These are phyloP conservation scores for Tuber magnatum DNA, from an alignment of 495 filamentous ascomycete species.

Conservation along the genomic window DNA sequence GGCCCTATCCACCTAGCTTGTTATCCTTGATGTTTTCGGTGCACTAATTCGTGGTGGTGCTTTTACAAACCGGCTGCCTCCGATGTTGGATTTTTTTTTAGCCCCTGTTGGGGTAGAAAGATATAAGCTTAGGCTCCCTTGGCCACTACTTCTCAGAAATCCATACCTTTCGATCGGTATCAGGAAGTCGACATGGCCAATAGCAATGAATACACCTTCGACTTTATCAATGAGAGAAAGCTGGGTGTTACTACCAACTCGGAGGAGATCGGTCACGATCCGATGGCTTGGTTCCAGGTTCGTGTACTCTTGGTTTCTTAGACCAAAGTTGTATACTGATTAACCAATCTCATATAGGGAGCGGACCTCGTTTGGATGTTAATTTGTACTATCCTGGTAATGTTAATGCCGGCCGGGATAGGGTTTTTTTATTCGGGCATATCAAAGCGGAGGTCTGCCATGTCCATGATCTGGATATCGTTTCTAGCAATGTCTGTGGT, in stretches of 20 bases:
- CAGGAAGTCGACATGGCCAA: background rate
- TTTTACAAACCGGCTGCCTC: background rate
- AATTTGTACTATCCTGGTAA: background rate
- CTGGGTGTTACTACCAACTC: background rate
- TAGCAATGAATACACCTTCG: background rate
- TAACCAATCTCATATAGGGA: background rate
- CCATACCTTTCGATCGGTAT: background rate
- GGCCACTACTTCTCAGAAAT: background rate
- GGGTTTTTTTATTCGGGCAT: background rate
- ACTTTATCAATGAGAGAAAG: background rate
- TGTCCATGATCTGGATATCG: background rate
- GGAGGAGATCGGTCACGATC: background rate
- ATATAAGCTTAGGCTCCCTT: background rate
- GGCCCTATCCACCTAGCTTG: background rate
- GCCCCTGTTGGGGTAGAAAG: background rate
- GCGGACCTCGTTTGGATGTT: background rate
- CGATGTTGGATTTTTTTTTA: background rate
- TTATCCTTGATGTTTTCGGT: background rate
- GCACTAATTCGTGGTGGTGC: background rate
- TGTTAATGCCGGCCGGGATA: background rate
- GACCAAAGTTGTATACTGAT: background rate
- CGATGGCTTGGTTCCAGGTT: background rate
- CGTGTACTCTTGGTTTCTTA: background rate
- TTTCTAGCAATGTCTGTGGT: constrained; percentile 1
- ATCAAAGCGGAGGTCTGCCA: background rate